phyloP scores from a whole-genome alignment of 768 basidiomycete genomes.

The Boletus rubropictus region DNA sequence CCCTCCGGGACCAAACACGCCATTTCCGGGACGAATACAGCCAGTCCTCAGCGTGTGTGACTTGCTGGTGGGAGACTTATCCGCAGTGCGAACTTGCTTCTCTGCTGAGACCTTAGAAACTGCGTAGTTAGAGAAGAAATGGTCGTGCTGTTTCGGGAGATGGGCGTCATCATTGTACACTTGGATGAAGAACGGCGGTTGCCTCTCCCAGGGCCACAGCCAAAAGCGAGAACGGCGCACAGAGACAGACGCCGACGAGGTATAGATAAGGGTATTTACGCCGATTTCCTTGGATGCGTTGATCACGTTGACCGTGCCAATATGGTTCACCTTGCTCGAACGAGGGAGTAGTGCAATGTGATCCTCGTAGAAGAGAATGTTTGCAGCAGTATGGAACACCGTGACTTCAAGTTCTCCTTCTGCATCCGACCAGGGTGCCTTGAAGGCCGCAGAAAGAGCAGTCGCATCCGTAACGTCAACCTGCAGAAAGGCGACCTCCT shows the following conservation, averaged over 20 bases:
- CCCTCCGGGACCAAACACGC: slow-evolving; percentile 69
- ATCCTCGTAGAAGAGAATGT: slow-evolving; percentile 74
- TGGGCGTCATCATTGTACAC: slow-evolving; percentile 51
- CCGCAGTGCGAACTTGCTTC: slow-evolving; percentile 37
- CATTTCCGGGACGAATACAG: slow-evolving; percentile 73
- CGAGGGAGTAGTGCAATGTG: slow-evolving; percentile 42
- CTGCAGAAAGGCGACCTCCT: slow-evolving; percentile 50
- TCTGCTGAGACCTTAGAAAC: slow-evolving; percentile 60
- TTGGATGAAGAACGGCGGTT: slow-evolving; percentile 55
- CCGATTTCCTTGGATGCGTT: slow-evolving; percentile 51
- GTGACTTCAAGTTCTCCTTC: slow-evolving; percentile 38
- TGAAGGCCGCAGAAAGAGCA: slow-evolving; percentile 57
- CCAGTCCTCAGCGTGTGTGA: slow-evolving; percentile 52
- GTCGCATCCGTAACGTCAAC: slow-evolving; percentile 52
- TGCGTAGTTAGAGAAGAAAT: slow-evolving; percentile 79
- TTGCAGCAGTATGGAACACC: slow-evolving; percentile 73
- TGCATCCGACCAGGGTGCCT: slow-evolving; percentile 51
- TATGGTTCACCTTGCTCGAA: slow-evolving; percentile 59
- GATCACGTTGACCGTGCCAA: slow-evolving; percentile 63
- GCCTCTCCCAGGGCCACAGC: slow-evolving; percentile 71
- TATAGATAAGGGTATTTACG: slow-evolving; percentile 57
- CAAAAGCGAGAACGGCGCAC: slow-evolving; percentile 55
- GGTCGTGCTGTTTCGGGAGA: slow-evolving; percentile 48
- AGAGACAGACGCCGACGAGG: slow-evolving; percentile 65
- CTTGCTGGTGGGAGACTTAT: slow-evolving; percentile 32